phyloP scores from a whole-genome alignment of 2,329 filamentous ascomycete genomes.

The Clarireedia monteithiana region DNA sequence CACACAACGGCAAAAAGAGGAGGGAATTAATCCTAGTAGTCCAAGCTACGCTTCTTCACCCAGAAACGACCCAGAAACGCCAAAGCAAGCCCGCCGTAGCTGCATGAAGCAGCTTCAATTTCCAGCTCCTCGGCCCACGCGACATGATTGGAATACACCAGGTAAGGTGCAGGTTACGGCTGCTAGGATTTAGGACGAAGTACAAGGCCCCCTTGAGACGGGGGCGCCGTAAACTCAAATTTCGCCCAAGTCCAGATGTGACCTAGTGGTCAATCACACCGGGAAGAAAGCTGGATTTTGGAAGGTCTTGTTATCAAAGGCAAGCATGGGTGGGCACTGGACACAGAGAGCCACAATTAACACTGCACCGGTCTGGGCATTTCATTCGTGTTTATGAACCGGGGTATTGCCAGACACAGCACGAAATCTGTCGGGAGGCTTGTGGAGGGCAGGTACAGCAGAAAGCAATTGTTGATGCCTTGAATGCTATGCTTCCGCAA shows the following conservation, averaged over 20 bases:
- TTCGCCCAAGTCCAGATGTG: not conserved
- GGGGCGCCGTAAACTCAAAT: not conserved
- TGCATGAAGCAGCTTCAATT: conserved; percentile 3
- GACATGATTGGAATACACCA: not conserved
- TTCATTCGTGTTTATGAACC: not conserved
- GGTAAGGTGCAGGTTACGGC: not conserved
- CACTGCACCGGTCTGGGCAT: not conserved
- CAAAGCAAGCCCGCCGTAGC: conserved; percentile 1
- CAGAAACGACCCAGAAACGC: not conserved
- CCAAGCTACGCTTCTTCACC: not conserved
- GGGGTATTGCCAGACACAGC: not conserved
- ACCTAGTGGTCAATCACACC: not conserved
- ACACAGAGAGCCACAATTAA: not conserved
- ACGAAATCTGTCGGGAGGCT: not conserved
- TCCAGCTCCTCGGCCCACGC: conserved; percentile 8
- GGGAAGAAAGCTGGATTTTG: not conserved
- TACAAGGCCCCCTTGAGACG: not conserved
- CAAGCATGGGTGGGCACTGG: not conserved
- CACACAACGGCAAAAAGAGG: not conserved
- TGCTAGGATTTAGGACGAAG: not conserved
- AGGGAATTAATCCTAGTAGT: conserved; percentile 1
- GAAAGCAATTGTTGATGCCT: conserved; percentile 5
- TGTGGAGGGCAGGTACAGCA: not conserved
- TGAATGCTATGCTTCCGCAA: not conserved
- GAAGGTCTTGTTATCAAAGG: not conserved